phyloP scores from a whole-genome alignment of 306 rosid species.

The Calophaca sinica region DNA sequence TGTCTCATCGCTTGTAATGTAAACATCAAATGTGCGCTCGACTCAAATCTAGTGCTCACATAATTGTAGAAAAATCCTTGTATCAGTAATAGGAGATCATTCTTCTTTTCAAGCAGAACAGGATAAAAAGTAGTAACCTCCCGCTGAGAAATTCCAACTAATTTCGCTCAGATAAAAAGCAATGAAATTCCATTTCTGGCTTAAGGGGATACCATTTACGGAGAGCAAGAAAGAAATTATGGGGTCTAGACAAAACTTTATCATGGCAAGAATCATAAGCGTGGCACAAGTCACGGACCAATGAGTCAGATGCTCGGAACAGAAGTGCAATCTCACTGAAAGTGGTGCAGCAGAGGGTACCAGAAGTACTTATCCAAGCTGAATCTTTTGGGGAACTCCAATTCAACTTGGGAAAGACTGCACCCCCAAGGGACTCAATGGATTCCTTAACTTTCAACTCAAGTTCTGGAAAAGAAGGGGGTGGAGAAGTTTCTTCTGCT shows the following conservation, averaged over 20 bases:
- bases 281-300: slow-evolving; percentile 34
- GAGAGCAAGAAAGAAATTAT: slow-evolving; percentile 3
- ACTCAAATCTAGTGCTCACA: slow-evolving; percentile 36
- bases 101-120: slow-evolving; percentile 54
- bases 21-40: slow-evolving; percentile 68
- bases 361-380: slow-evolving; percentile 80
- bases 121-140: slow-evolving; percentile 83
- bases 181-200: slow-evolving; percentile 82
- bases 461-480: slow-evolving; percentile 78
- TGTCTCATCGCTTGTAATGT: slow-evolving; percentile 58
- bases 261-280: slow-evolving; percentile 77
- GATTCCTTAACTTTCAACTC: slow-evolving; percentile 72
- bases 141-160: slow-evolving; percentile 73
- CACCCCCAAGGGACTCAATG: slow-evolving; percentile 72
- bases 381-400: slow-evolving; percentile 92
- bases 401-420: slow-evolving; percentile 78
- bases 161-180: slow-evolving; percentile 59
- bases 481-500: slow-evolving; percentile 56
- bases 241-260: slow-evolving; percentile 62
- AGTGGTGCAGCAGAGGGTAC: slow-evolving; percentile 61
- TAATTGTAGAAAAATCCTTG: slow-evolving; percentile 50
- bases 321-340: slow-evolving; percentile 81
- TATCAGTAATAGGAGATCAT: slow-evolving; percentile 43
- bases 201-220: slow-evolving; percentile 74
- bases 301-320: slow-evolving; percentile 34